These are phyloP conservation scores for Melampsora allii-populina DNA, from an alignment of 1,284 basidiomycete species.

Conservation along the genomic window DNA sequence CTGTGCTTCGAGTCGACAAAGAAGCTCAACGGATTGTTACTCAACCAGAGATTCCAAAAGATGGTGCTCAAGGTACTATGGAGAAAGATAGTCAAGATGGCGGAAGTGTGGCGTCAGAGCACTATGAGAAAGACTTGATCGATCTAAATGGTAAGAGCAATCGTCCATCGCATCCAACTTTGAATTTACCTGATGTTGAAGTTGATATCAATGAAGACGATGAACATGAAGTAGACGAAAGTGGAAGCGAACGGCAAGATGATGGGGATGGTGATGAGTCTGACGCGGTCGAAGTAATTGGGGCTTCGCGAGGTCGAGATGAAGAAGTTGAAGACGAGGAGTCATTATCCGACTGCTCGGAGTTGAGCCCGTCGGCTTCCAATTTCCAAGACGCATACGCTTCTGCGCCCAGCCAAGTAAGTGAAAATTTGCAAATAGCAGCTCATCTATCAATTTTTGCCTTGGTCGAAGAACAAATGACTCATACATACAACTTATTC, in stretches of 20 bases:
- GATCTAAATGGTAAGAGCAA: background rate
- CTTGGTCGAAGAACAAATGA: no score
- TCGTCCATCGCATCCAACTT: background rate
- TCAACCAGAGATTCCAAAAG: background rate
- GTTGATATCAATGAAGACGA: background rate
- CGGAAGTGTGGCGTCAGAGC: background rate
- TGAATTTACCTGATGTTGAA: background rate
- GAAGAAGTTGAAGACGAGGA: conserved; percentile 10
- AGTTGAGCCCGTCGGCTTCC: background rate
- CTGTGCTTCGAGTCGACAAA: background rate
- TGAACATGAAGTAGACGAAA: background rate
- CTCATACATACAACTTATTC: background rate
- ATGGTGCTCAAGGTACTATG: background rate
- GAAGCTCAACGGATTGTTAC: background rate
- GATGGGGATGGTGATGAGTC: background rate
- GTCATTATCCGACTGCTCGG: conserved; percentile 20
- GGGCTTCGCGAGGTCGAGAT: background rate
- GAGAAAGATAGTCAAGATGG: background rate
- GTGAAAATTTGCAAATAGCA: background rate
- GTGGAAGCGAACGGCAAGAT: conserved; percentile 8
- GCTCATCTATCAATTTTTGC: no score
- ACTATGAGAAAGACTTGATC: conserved; percentile 6
- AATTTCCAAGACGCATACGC: background rate
- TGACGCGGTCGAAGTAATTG: no score
- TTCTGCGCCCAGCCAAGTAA: background rate